Evolutionary conservation across 768 basidiomycete genomes (phyloP), one percentile per base, ranked within the genome.

Genomic region (Roridomyces roridus): DNA sequence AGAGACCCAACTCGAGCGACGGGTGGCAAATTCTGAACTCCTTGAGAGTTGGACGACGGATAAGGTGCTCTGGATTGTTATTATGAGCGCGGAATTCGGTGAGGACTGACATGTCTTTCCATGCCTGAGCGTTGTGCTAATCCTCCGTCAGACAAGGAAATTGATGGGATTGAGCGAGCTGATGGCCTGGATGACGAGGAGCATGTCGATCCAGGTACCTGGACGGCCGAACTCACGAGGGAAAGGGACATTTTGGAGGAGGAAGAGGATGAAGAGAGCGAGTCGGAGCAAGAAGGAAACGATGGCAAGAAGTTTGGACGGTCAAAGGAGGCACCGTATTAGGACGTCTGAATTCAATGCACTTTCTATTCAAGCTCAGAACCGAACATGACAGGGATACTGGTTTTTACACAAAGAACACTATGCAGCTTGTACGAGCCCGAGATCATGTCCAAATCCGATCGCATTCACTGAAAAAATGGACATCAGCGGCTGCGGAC

Each of bases 71-170:
- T 68, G 68, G 67, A 28, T 69, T 17, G 68, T 68, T 11, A 60
- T 69, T 34, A 60, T 65, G 59, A 65, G 63, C 51, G 49, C 57
- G 23, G 63, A 65, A 7, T 23, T 59, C n/a, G 67, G 65, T 65
- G 20, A 46, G 59, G 18, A 28, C 11, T n/a, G 15, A 34, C 28
- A n/a, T 6, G 26, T 34, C 47, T 51, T 6, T 14, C 42, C 14
- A 10, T 21, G 23, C 18, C n/a, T 23, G 20, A n/a, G 15, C 23
- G 17, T 17, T 29, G 34, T 46, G 11, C 37, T 51, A 3, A 29
- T 46, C 3, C 44, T n/a, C 20, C 8, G 20, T 18, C 47, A 62
- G 67, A 67, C 47, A 28, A 44, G 37, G 57, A 52, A 26, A 67
- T 67, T 35, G 55, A 60, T 12, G 65, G 58, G 2, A 64, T 60